Evolutionary conservation across 1,284 basidiomycete species (phyloP).

Genomic region (Fomitiporia mediterranea): DNA sequence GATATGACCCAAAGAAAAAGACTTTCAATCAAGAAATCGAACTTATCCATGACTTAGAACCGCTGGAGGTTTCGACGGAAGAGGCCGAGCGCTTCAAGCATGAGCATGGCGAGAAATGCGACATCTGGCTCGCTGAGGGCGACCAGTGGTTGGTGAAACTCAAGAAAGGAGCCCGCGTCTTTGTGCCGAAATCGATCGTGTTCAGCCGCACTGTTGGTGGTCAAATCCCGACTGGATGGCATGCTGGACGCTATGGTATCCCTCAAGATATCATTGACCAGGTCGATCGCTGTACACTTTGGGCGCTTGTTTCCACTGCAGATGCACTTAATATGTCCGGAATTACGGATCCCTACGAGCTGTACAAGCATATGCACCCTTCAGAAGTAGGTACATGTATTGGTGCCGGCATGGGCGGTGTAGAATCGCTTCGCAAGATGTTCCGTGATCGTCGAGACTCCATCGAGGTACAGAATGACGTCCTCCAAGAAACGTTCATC

Average conservation of each 20-base stretch:
- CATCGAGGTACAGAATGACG: constrained; percentile 96
- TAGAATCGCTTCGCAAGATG: constrained; percentile 87
- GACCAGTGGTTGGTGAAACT: constrained; percentile 97
- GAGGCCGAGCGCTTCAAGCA: constrained; percentile 96
- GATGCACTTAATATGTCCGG: constrained; percentile 97
- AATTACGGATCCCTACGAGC: constrained; percentile 94
- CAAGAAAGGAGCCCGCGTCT: constrained; percentile 95
- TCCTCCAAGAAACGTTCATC: constrained; percentile 98
- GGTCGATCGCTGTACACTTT: constrained; percentile 91
- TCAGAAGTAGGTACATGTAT: constrained; percentile 91
- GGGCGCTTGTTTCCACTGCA: constrained; percentile 93
- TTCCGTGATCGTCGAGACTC: constrained; percentile 98
- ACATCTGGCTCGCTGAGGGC: constrained; percentile 86
- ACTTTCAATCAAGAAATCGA: constrained; percentile 97
- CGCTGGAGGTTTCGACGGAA: constrained; percentile 86
- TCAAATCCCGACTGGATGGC: constrained; percentile 96
- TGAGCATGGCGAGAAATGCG: constrained; percentile 95
- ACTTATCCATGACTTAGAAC: constrained; percentile 94
- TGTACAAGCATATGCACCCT: constrained; percentile 96
- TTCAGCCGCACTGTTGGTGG: constrained; percentile 95
- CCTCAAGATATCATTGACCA: constrained; percentile 97
- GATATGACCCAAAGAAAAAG: constrained; percentile 97
- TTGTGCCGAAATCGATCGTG: constrained; percentile 92
- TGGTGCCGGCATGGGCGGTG: constrained; percentile 97
- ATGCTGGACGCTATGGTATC: constrained; percentile 93